These are phyloP conservation scores for Eucalyptus camaldulensis DNA, from an alignment of 345 rosid species.

Conservation along the genomic window DNA sequence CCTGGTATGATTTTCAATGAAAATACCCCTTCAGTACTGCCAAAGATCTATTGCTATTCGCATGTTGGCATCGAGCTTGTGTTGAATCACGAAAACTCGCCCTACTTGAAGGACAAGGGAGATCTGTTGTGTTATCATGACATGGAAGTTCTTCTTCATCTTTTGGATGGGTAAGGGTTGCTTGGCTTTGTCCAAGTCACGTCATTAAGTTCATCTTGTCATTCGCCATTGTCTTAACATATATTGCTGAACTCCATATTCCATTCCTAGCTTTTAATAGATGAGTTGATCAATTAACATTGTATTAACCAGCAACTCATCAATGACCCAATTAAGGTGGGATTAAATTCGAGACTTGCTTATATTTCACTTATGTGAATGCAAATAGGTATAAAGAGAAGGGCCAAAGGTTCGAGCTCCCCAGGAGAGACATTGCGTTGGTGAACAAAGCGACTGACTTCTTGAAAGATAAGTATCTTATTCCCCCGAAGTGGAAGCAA, in stretches of 20 bases:
- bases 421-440: conserved; percentile 7
- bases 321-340: not conserved
- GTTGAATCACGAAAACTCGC: conserved; percentile 1
- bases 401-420: not conserved
- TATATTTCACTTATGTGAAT: not conserved
- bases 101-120: conserved; percentile 3
- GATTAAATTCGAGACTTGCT: not conserved
- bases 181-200: not conserved
- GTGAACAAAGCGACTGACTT: conserved; percentile 4
- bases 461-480: not conserved
- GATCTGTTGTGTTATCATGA: conserved; percentile 3
- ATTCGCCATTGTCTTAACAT: not conserved
- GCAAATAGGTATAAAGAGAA: not conserved
- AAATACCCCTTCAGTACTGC: not conserved
- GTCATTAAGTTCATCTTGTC: not conserved
- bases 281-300: not conserved
- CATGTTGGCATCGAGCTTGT: conserved; percentile 9
- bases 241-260: not conserved
- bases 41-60: not conserved
- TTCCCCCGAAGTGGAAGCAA: conserved; percentile 5
- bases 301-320: not conserved
- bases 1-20: conserved; percentile 14
- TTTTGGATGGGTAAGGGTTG: not conserved
- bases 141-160: conserved; percentile 10
- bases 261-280: not conserved